phyloP scores from a whole-genome alignment of 1,284 basidiomycete genomes.

The Fistulina hepatica region DNA sequence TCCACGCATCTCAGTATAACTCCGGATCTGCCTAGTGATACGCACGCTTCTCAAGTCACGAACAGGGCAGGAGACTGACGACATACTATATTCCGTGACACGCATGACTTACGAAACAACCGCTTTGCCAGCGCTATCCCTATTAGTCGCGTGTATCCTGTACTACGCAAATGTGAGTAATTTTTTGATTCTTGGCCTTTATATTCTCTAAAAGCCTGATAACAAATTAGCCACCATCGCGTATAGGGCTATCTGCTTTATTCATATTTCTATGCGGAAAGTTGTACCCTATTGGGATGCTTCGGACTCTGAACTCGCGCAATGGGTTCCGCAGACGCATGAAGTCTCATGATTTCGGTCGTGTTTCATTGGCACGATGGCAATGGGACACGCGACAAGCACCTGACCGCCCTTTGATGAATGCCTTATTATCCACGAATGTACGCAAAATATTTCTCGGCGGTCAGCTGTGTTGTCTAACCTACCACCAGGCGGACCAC shows the following conservation, averaged over 20 bases:
- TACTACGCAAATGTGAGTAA: background rate
- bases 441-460: too few species aligned
- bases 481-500: too few species aligned
- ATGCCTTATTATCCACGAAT: too few species aligned
- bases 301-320: background rate
- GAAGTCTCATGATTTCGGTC: background rate
- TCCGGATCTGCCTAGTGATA: slow-evolving; percentile 25
- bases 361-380: background rate
- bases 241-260: too few species aligned
- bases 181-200: background rate
- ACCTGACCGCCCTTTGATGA: too few species aligned
- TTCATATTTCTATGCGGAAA: background rate
- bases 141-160: background rate
- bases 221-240: too few species aligned
- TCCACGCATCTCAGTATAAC: slow-evolving; percentile 1
- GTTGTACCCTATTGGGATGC: background rate
- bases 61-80: slow-evolving; percentile 31
- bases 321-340: background rate
- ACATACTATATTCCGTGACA: too few species aligned
- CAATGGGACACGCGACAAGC: background rate
- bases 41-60: slow-evolving; percentile 31
- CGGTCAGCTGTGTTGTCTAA: too few species aligned
- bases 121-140: background rate
- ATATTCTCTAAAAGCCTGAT: background rate
- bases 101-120: background rate